Base-by-base conservation (phyloP, 805 yeast species). In the Saccharomyces jurei region DNA sequence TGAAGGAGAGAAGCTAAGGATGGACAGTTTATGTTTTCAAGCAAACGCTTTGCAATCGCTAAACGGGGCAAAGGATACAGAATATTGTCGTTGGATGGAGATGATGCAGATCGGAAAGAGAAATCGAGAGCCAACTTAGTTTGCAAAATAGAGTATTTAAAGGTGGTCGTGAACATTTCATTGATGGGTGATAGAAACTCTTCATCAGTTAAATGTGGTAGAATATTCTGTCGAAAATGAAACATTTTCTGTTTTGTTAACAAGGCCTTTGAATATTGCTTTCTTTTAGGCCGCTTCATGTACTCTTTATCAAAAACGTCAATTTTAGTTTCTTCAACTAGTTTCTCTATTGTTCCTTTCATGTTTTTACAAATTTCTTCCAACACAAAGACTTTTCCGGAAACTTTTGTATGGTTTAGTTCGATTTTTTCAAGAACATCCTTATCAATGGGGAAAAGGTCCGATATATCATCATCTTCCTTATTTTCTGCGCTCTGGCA, bases 131-230 rank as follows among this genome's bases (percentile, higher is more conserved):
- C 17, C 41, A 53, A 54, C 48, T 60, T 58, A 48, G 54, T 46
- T 49, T 62, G 59, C 14, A 60, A 51, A 21, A 58, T 41, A 48
- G 60, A 60, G 63, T 63, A 60, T 52, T 57, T 60, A 32, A 55
- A 48, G 8, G 55, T 44, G 4, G 47, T 52, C 14, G 53, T 50
- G 21, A 58, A 55, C 21, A 57, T 50, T 10, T 50, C 48, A 22
- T 46, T 51, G 0, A 60, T 10, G 6, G 63, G 60, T 28, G 30
- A 22, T 14, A 44, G 49, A 30, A 57, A 56, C 28, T 48, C 51
- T 21, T 48, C 31, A 6, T 49, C 41, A 29, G 41, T 11, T 41
- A 49, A 31, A 31, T n/a, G 28, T 49, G 56, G 31, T 1, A 41
- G 22, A 3, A 52, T 29, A 29, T 55, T 52, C 2, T 48, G 36